These are phyloP conservation scores for Suhomyces vadensis DNA, from an alignment of 805 yeast genomes.

Conservation along the genomic window DNA sequence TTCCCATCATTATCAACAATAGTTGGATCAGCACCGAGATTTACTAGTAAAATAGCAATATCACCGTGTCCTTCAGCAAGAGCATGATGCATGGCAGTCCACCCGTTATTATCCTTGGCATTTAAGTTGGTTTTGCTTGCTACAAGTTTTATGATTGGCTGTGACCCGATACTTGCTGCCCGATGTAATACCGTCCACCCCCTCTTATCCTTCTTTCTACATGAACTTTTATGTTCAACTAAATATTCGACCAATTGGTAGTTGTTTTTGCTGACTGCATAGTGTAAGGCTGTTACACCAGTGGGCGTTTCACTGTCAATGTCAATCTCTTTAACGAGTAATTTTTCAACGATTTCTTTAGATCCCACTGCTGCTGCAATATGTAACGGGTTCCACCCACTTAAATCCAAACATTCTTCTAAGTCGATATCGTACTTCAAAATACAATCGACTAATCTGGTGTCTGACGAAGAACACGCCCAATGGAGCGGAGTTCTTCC, in stretches of 20 bases:
- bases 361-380: slow-evolving; percentile 79
- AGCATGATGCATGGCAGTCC: slow-evolving; percentile 90
- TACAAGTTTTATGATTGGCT: slow-evolving; percentile 55
- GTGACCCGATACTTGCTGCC: slow-evolving; percentile 78
- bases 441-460: slow-evolving; percentile 50
- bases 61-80: slow-evolving; percentile 88
- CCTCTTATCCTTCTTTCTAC: slow-evolving; percentile 64
- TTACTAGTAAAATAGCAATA: slow-evolving; percentile 60
- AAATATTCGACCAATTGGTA: slow-evolving; percentile 52
- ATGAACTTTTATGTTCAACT: slow-evolving; percentile 60
- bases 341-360: slow-evolving; percentile 46
- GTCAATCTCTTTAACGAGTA: slow-evolving; percentile 55
- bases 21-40: slow-evolving; percentile 65
- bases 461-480: slow-evolving; percentile 72
- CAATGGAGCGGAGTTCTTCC: slow-evolving; percentile 83
- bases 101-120: slow-evolving; percentile 67
- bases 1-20: slow-evolving; percentile 52
- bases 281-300: slow-evolving; percentile 74
- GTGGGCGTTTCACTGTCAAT: slow-evolving; percentile 54
- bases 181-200: slow-evolving; percentile 73
- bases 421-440: slow-evolving; percentile 49
- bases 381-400: slow-evolving; percentile 90
- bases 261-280: slow-evolving; percentile 73
- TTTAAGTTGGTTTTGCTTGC: slow-evolving; percentile 62
- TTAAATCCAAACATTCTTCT: slow-evolving; percentile 66